Evolutionary conservation across 768 basidiomycete genomes (phyloP), one percentile per base, ranked within the genome.

Genomic region (Cubamyces lactineus): DNA sequence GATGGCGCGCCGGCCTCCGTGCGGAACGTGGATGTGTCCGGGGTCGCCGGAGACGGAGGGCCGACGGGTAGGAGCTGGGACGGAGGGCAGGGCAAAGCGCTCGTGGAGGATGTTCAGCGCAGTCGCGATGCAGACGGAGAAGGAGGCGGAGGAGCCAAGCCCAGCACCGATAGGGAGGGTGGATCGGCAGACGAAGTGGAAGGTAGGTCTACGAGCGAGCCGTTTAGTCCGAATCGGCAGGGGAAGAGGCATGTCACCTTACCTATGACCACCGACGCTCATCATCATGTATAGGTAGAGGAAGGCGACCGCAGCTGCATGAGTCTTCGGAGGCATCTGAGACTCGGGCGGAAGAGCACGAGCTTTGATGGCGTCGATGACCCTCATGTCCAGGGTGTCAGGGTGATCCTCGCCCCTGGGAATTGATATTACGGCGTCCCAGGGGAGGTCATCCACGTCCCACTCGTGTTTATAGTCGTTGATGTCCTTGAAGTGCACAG

Each of bases 131-230:
- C 96, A 97, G 19, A 88, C 86, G 3, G 96, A 98, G 78, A 89
- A 98, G 23, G 97, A 94, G 7, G 97, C 97, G 21, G 95, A 97
- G 13, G 96, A 98, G 23, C 97, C 97, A 51, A 98, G 87, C 48
- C 97, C 97, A 16, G 97, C 97, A 8, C 93, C 91, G 59, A 98
- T 88, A 28, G 97, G 97, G 5, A 98, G 83, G 23, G 93, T 92
- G 38, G 94, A 88, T 48, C 96, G 92, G 41, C 88, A 84, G 23
- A 87, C 82, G 72, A 96, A 89, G 66, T 89, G 86, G 74, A 94
- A 85, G 0, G 87, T 81, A 11, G 88, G 89, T 59, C 94, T 95
- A 64, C 7, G 39, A 49, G 55, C 21, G 41, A 21, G 48, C 59
- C 54, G 61, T 67, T 64, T 49, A 61, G 43, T 60, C 53, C 40